Evolutionary conservation across 2,329 filamentous ascomycete genomes (phyloP), one percentile per base, ranked within the genome.

Genomic region (Lasiodiplodia citricola): DNA sequence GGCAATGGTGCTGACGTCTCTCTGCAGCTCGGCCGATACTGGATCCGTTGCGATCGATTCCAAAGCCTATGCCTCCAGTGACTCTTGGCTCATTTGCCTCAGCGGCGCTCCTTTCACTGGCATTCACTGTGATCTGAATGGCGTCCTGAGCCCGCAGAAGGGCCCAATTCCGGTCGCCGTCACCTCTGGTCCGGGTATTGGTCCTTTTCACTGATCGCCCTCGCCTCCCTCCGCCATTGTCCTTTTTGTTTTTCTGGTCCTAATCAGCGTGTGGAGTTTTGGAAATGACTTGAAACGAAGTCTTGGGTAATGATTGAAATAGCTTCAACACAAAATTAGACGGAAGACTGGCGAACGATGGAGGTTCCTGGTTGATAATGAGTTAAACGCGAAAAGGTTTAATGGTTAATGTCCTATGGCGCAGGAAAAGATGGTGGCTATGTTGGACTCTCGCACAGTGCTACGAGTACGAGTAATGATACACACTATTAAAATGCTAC

Each of bases 101-200:
- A 63, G 28, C 31, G 68, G 70, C 13, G 37, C 68, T 25, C 70
- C 70, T n/a, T n/a, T 44, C 10, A n/a, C 14, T 13, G 70, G 70
- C 47, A 70, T 70, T 51, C 55, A 25, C 8, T 70, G 70, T 52
- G 44, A 57, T 18, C 44, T 66, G 14, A 35, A 70, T 21, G 69
- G 69, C 52, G n/a, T 44, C 6, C 5, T 64, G 44, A 64, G 60
- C 60, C 37, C 52, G 28, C 11, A 64, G 31, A 52, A 64, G 60
- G n/a, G 28, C 0, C 60, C 60, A 21, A 64, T 64, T 16, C 60
- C 60, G 1, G 44, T 64, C 8, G 31, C n/a, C 31, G n/a, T 64
- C 31, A 31, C 47, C 11, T 23, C 31, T 38, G 60, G 47, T 16
- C 47, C 47, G 3, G 47, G 31, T 4, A 16, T 38, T 8, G 28